These are phyloP conservation scores for Wickerhamomyces canadensis DNA, from an alignment of 805 yeast species.

Conservation along the genomic window DNA sequence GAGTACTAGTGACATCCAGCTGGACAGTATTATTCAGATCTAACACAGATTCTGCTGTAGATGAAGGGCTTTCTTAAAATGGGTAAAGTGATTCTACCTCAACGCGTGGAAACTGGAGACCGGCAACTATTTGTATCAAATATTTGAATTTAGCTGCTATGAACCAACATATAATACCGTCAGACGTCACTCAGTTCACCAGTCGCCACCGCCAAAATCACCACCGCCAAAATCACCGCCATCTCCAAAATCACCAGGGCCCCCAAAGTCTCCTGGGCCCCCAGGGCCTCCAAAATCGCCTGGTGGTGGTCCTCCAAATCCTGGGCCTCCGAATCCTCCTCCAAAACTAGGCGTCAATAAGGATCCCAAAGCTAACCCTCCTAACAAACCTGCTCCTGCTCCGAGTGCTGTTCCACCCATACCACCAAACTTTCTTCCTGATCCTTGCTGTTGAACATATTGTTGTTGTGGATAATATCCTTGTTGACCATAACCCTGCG, in stretches of 20 bases:
- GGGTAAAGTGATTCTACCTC: too few species aligned
- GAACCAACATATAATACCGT: too few species aligned
- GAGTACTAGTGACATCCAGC: too few species aligned
- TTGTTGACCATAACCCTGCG: conserved; percentile 19
- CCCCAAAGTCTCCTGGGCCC: conserved; percentile 32
- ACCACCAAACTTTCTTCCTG: conserved; percentile 26
- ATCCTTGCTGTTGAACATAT: conserved; percentile 9
- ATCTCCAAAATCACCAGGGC: conserved; percentile 29
- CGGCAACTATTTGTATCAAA: too few species aligned
- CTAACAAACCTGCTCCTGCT: conserved; percentile 26
- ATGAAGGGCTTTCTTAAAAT: too few species aligned
- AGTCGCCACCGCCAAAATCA: conserved; percentile 9
- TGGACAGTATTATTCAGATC: too few species aligned
- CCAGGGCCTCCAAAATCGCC: conserved; percentile 23
- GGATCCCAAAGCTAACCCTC: conserved; percentile 25
- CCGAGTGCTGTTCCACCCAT: conserved; percentile 20
- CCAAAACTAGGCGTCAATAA: conserved; percentile 21
- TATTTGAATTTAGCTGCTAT: too few species aligned
- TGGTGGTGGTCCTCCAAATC: too few species aligned
- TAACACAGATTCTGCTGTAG: too few species aligned
- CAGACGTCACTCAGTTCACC: not conserved
- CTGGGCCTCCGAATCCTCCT: conserved; percentile 16
- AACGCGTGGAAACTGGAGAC: too few species aligned
- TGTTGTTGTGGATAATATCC: conserved; percentile 18
- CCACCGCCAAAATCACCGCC: conserved; percentile 21